These are phyloP conservation scores for Aspergillus transmontanensis DNA, from an alignment of 2,329 filamentous ascomycete genomes.

Conservation along the genomic window DNA sequence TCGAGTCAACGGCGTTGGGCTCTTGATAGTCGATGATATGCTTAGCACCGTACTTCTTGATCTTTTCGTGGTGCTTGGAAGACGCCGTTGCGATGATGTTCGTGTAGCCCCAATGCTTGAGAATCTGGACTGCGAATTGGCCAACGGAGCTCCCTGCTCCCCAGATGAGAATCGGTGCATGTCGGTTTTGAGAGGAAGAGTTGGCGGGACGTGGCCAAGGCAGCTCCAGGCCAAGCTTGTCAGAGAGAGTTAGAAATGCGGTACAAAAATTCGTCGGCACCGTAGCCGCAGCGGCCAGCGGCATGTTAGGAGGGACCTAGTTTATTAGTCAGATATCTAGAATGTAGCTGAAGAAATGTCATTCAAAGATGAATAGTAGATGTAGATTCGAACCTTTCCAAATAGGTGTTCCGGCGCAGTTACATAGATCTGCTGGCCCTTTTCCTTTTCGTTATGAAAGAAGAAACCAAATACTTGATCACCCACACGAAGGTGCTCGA, in stretches of 20 bases:
- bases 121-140: not conserved
- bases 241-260: not conserved
- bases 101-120: not conserved
- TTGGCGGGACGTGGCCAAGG: not conserved
- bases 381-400: not conserved
- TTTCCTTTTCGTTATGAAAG: not conserved
- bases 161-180: not conserved
- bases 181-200: not conserved
- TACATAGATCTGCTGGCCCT: not conserved
- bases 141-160: not conserved
- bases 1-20: not conserved
- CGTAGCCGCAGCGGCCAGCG: not conserved
- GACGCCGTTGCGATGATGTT: not conserved
- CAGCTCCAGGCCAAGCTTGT: not conserved
- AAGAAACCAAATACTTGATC: not conserved
- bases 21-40: not conserved
- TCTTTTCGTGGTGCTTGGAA: not conserved
- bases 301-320: not conserved
- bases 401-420: not conserved
- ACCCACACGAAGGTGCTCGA: not conserved
- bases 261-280: not conserved
- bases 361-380: too few relatives aligned
- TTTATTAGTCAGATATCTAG: not conserved
- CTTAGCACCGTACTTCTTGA: not conserved
- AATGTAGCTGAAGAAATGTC: not conserved